Percentiles rank a stretch among this genome's conserved stretches.
phyloP scores from a whole-genome alignment of 352 stramenopile genomes.

The Saprolegnia parasitica region DNA sequence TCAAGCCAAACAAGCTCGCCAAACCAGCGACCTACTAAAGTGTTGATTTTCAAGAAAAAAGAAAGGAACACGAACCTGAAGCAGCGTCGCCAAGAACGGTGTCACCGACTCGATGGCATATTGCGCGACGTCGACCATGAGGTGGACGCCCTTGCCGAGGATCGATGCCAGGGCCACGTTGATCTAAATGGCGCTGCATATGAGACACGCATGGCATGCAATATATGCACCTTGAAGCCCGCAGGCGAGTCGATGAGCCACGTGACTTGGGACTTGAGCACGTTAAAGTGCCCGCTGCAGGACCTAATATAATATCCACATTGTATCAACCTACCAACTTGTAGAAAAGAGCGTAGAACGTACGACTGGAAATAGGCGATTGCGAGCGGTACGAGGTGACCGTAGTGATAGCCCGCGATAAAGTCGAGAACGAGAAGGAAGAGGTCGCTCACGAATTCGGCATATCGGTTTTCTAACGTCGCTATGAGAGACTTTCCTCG shows the following conservation, averaged over 20 bases:
- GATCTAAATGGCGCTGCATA: slow-evolving; percentile 38
- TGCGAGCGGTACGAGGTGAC: slow-evolving; percentile 31
- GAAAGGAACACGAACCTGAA: neutral
- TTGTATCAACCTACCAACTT: neutral
- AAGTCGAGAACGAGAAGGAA: slow-evolving; percentile 4
- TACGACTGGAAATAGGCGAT: slow-evolving; percentile 22
- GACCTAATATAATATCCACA: slow-evolving; percentile 10
- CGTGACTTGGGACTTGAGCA: slow-evolving; percentile 51
- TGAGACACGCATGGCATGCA: neutral
- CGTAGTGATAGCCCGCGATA: neutral
- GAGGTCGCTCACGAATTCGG: slow-evolving; percentile 23
- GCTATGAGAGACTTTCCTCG: too few species aligned
- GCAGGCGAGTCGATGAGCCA: slow-evolving; percentile 74
- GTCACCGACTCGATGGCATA: slow-evolving; percentile 24
- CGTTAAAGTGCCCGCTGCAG: slow-evolving; percentile 34
- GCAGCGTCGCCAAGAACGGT: slow-evolving; percentile 15
- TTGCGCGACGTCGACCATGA: slow-evolving; percentile 54
- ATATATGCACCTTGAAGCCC: slow-evolving; percentile 54
- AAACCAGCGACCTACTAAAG: slow-evolving; percentile 31
- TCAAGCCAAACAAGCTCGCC: slow-evolving; percentile 43
- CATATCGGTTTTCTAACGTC: slow-evolving; percentile 13
- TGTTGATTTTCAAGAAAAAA: too few species aligned
- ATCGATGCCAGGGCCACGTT: slow-evolving; percentile 87
- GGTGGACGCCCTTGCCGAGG: slow-evolving; percentile 74
- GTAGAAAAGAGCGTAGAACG: neutral